Evolutionary conservation across 352 stramenopile species (phyloP), one percentile per base, ranked within the genome.

Genomic region (Globisporangium parvum): DNA sequence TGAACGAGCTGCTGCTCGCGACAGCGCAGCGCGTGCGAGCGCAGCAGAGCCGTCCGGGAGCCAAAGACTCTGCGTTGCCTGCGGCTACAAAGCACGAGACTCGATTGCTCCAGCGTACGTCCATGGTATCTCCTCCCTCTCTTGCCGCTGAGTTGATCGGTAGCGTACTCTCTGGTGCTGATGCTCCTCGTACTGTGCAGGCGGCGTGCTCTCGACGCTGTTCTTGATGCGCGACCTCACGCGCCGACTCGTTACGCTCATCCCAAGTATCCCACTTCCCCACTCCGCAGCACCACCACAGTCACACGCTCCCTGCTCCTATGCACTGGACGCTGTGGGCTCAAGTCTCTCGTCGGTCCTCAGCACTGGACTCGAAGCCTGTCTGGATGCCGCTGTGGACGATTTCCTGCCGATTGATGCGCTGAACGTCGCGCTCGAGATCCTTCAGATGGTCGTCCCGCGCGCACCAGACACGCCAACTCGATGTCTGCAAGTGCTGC

Each of bases 401-500:
- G 67, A 71, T 11, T 15, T 70, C 10, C 41, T 82, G 23, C 47
- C 58, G 6, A 46, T 67, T 11, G 59, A 67, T 1, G 69, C 77
- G 39, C 60, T 87, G 12, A 71, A 72, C 18, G 55, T 80, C 47
- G 66, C 57, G 18, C 65, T 87, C n/a, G 75, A 85, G 48, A 87
- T 88, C 47, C 47, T 89, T 18, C 62, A 81, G 35, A 51, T 78
- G 6, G 42, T 83, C 6, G 56, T 81, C 1, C 73, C 76, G 33
- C 67, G 62, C 45, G 47, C 46, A 46, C 20, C 55, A 17, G 67
- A 84, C 18, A 41, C 64, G 8, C 65, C 73, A 41, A 62, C 49
- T 14, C 65, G 66, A 35, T 70, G 63, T 9, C 17, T 66, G 15
- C 41, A 62, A n/a, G 39, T 74, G 6, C 17, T 48, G 18, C 3